Base-by-base conservation (phyloP, 2,329 filamentous ascomycete genomes). In the Pleurostoma richardsiae region DNA sequence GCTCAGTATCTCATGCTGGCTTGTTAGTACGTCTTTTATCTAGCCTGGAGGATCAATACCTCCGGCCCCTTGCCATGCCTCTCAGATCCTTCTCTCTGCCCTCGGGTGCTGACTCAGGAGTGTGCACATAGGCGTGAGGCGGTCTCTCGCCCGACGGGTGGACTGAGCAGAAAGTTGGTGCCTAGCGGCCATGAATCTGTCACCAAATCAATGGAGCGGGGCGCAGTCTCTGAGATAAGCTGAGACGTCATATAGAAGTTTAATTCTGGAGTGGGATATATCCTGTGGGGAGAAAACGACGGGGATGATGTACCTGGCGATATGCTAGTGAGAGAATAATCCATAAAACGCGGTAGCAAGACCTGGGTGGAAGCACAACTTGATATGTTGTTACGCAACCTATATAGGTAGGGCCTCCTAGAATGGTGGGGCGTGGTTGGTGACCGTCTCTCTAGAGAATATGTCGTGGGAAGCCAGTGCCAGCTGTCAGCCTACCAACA, bases 221-320 rank as follows among this genome's bases (percentile, higher is more conserved):
- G 77, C 76, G 82, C 80, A 2, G 76, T 70, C 55, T 79, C 71
- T 2, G 68, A 59, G 2, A 79, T 66, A 3, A 86, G 76, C 56
- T 85, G 78, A 1, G 73, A 71, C 2, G 74, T 72, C 5, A 74
- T 71, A 57, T 83, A 87, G 5, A 76, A 66, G 30, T 70, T 64
- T 7, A 88, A 88, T 66, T 27, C 72, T 66, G 4, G 70, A 59
- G 54, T 78, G 80, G 0, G 73, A 67, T 38, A 82, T 76, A 10
- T 83, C 83, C 56, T 86, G 82, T 0, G 83, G 83, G 0, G 81
- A 81, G 62, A 82, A 87, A 42, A 87, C 66, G 39, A 86, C 64
- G 1, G 80, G 19, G 19, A 19, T 19, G 19, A 19, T 19, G 19
- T 19, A 19, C 19, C 19, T 19, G 19, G 19, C 19, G 19, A 19